Base-by-base conservation (phyloP, 306 rosid genomes). In the Pterocarpus santalinus region DNA sequence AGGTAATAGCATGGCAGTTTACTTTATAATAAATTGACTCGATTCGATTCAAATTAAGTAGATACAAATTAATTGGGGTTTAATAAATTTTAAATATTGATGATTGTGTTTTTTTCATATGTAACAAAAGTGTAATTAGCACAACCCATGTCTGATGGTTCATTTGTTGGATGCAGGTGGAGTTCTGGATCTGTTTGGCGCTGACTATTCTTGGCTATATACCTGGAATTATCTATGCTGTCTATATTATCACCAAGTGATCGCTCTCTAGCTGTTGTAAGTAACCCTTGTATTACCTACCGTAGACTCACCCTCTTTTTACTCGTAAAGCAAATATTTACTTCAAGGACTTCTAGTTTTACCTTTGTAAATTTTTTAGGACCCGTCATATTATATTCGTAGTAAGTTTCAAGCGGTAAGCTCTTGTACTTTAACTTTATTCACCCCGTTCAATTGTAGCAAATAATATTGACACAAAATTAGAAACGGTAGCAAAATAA, bases 151-250 rank as follows among this genome's bases (percentile, higher is more conserved):
- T 53, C 38, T 57, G 4, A 13, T 69, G 63, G 22, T 46, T 46
- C 2, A 47, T 47, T 53, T 7, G 72, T 15, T 16, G 58, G n/a
- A 11, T 82, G 81, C 92, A 94, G 98, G 89, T 58, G 14, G 97
- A 94, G 77, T 94, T 94, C 88, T 94, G 98, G 98, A 91, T 94
- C 87, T 91, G 94, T 77, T 65, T 94, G 87, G 5, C 91, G 51
- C 90, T 92, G 51, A 92, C 98, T 22, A 1, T 94, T 15, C 72
- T 90, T 0, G 97, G 97, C 2, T 94, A 86, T 65, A 0, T 94
- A 39, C 98, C 97, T 60, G 97, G 97, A 58, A 94, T 94, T 62
- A 87, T 94, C 63, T 94, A 92, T 68, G 98, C 97, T 12, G 12
- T 92, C 57, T 94, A 89, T 47, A 78, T 43, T 64, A 91, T 94